phyloP scores from a whole-genome alignment of 768 basidiomycete genomes.

The Psilocybe cyanescens region DNA sequence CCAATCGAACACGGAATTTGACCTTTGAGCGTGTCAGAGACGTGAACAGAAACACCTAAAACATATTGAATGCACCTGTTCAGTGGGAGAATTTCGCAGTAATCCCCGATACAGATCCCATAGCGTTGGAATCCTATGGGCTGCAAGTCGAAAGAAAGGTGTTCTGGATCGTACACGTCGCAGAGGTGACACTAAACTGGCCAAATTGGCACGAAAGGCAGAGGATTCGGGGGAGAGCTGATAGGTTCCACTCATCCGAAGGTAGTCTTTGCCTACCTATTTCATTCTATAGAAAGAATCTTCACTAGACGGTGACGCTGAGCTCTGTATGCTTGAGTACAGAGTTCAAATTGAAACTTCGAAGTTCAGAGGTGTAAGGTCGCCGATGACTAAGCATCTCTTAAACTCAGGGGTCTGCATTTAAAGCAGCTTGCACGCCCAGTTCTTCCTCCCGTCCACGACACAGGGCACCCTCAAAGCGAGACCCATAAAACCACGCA shows the following conservation, averaged over 20 bases:
- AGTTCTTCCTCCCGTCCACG: conserved; percentile 52
- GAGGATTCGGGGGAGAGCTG: conserved; percentile 36
- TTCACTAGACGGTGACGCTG: too few species aligned
- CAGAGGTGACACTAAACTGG: conserved; percentile 55
- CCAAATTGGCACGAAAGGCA: conserved; percentile 56
- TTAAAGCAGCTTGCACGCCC: conserved; percentile 39
- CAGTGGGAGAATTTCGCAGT: conserved; percentile 54
- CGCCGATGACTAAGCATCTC: too few species aligned
- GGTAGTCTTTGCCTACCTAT: background rate
- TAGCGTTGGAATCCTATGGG: conserved; percentile 77
- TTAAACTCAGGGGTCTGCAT: too few species aligned
- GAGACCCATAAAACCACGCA: conserved; percentile 48
- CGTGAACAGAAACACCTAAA: background rate
- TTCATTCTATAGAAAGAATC: conserved; percentile 5
- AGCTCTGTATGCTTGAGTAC: too few species aligned
- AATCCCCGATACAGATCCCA: conserved; percentile 80
- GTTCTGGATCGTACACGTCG: conserved; percentile 61
- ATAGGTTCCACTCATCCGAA: conserved; percentile 18
- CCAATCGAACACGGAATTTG: conserved; percentile 52
- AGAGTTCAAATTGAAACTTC: too few species aligned
- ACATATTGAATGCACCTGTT: conserved; percentile 45
- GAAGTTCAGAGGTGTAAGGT: too few species aligned
- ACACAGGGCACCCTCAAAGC: conserved; percentile 48
- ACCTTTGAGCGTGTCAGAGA: conserved; percentile 44
- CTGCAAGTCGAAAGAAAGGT: conserved; percentile 70